These are phyloP conservation scores for Spergularia marina DNA, from an alignment of 148 eudicot species.

Conservation along the genomic window DNA sequence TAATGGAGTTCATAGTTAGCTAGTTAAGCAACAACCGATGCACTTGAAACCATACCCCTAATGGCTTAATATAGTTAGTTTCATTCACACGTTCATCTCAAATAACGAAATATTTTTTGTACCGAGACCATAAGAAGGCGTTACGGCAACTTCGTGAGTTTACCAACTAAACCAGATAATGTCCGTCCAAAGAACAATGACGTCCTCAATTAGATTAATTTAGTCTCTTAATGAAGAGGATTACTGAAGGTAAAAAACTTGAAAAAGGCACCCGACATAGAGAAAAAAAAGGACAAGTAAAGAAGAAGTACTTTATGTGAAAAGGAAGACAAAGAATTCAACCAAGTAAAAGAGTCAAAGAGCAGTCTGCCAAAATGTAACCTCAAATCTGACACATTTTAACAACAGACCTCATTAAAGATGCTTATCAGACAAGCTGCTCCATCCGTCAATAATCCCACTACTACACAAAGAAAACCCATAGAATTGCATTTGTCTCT, in stretches of 20 bases:
- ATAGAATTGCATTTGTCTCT: constrained; percentile 14
- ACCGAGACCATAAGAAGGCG: no score
- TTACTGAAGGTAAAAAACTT: not conserved
- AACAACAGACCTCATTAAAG: constrained; percentile 1
- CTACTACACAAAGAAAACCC: not conserved
- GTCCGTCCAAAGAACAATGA: no score
- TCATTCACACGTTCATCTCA: no score
- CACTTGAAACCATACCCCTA: no score
- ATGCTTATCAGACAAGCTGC: constrained; percentile 7
- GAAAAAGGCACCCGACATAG: not conserved
- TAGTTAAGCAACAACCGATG: no score
- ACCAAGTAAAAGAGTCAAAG: constrained; percentile 20
- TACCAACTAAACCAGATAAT: no score
- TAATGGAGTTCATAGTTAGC: no score
- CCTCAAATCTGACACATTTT: constrained; percentile 26
- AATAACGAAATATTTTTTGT: no score
- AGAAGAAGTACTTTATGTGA: not conserved
- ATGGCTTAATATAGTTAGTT: no score
- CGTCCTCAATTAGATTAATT: no score
- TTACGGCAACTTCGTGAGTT: no score
- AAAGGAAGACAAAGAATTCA: constrained; percentile 5
- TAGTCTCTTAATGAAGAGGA: no score
- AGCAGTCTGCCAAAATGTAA: constrained; percentile 5
- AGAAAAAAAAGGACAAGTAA: not conserved
- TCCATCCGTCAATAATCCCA: not conserved